Base-by-base conservation (phyloP, 495 filamentous ascomycete species). In the Pyronema omphalodes region DNA sequence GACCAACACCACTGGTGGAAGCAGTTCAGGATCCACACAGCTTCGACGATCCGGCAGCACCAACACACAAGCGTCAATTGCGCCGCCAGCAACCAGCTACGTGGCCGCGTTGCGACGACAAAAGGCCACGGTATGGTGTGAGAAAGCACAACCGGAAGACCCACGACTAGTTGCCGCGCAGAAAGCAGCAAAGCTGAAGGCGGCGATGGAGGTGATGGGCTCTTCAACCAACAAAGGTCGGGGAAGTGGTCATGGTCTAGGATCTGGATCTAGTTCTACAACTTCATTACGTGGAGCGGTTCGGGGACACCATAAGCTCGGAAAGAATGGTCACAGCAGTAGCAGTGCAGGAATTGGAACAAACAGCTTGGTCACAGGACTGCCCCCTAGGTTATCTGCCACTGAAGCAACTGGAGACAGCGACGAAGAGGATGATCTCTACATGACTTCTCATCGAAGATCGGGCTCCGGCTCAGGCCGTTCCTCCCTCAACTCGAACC, bases 71-170 rank as follows among this genome's bases (percentile, higher is more conserved):
- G 57, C 57, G 46, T 63, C 61, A 44, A 44, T 47, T 14, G 58
- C 60, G 55, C 49, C 61, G 14, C 53, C 60, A 8, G 48, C 53
- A 34, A 64, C 53, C 36, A 56, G 58, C 58, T 99, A 99, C 67
- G 91, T 99, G 18, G 89, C 91, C 11, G 72, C 95, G 8, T 82
- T 99, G 71, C 78, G 91, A 46, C 86, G 86, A 60, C 91, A 99
- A 64, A 99, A 96, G 65, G 91, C 86, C 33, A 99, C 91, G 0
- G 91, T 99, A 7, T 99, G 91, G 91, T 95, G 89, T 68, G 93
- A 96, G 59, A 87, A 88, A 51, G 77, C 88, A 11, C 91, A 99
- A 61, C 77, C 82, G 49, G 87, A 96, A 68, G 93, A 99, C 68
- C 84, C 93, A 8, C 75, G 86, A 18, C 65, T 93, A 52, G 67